Base-by-base conservation (phyloP, 768 basidiomycete genomes). In the Kwoniella heveanensis region DNA sequence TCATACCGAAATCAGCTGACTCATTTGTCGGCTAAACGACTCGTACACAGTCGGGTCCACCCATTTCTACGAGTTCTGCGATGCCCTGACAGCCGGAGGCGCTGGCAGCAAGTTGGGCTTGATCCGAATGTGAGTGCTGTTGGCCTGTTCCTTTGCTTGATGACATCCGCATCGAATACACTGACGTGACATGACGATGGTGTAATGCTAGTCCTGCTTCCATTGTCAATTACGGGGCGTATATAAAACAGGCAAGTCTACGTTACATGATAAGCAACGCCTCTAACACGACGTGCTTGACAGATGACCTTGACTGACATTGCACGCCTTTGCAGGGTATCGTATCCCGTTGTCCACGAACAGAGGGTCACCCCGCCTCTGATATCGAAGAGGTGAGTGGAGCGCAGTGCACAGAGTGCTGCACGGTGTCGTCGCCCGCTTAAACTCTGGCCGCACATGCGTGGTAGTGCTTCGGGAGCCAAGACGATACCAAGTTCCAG, bases 401-500 rank as follows among this genome's bases (percentile, higher is more conserved):
- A 6, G 32, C 32, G 32, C n/a, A n/a, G n/a, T n/a, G n/a, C n/a
- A n/a, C n/a, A n/a, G n/a, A n/a, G n/a, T n/a, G n/a, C n/a, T n/a
- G n/a, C n/a, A n/a, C n/a, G n/a, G n/a, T n/a, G n/a, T n/a, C n/a
- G n/a, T n/a, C n/a, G n/a, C n/a, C n/a, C n/a, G n/a, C n/a, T n/a
- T n/a, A n/a, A n/a, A n/a, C n/a, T n/a, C n/a, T n/a, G n/a, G n/a
- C n/a, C n/a, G n/a, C n/a, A n/a, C n/a, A n/a, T n/a, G n/a, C 39
- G 39, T 44, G 1, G 3, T 65, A 92, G 87, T 97, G 94, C 80
- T 96, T 94, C 71, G 92, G 92, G 4, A 90, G 91, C 0, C 88
- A 83, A 65, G 82, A 94, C 62, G 88, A 88, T 67, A 72, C 82
- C 3, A 83, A 86, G 68, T 95, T 85, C 79, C 83, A 84, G 67